Evolutionary conservation across 164 flowering plant species (phyloP), one percentile per base, ranked within the genome.

Genomic region (Saururus chinensis): DNA sequence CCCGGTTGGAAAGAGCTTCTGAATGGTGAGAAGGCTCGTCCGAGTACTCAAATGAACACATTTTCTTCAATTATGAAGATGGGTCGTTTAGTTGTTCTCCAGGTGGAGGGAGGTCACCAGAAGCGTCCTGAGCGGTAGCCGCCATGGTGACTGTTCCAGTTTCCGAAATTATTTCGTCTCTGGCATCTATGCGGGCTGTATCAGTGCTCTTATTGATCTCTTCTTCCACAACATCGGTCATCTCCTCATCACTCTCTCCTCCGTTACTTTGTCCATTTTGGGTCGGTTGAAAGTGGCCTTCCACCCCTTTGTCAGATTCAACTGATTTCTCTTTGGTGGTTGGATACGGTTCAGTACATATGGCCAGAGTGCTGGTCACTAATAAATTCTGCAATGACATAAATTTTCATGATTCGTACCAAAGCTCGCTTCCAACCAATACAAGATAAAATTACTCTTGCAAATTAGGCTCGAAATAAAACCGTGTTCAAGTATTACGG

Each of bases 351-450:
- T 86, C 89, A 14, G 71, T 68, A 35, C 68, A 82, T 45, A 76
- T 67, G 26, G 81, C 64, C 67, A 90, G 58, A 53, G 79, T 87
- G 1, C 91, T 84, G 24, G 95, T 80, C 70, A 88, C 95, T 76
- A 76, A 69, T 75, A 90, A 70, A 75, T 84, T 90, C 97, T 90
- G 68, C 69, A 76, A 48, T 40, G 10, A 61, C 4, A 57, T 21
- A 61, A 49, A 10, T 12, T 3, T 45, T 7, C 13, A 45, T 12
- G 11, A 45, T 12, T 12, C 49, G 37, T 30, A 30, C 37, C 37
- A 30, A 30, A 45, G 49, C 49, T 45, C 14, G 17, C 17, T 45
- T 17, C 17, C 17, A 45, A 45, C 17, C 49, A 45, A 45, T 45
- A 4, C 37, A 30, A 30, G 37, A 2, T 30, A 30, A 30, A 30